Percentiles rank a stretch among this genome's conserved stretches.
phyloP scores from a whole-genome alignment of 768 basidiomycete species.

The Leccinum variicolor region DNA sequence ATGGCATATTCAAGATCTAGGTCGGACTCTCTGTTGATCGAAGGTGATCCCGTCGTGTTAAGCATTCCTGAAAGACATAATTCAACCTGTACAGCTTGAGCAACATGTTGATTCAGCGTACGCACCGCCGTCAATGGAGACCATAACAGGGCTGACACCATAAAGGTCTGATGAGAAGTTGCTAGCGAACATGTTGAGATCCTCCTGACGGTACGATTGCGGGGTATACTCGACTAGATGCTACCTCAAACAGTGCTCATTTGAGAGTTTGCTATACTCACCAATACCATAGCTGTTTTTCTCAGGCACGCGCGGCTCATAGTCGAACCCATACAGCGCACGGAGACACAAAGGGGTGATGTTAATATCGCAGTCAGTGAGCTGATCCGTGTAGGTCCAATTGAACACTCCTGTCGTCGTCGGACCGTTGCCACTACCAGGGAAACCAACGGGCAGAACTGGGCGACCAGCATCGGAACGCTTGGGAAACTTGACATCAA shows the following conservation, averaged over 20 bases:
- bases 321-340: constrained; percentile 51
- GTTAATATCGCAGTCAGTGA: constrained; percentile 33
- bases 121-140: constrained; percentile 44
- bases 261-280: constrained; percentile 12
- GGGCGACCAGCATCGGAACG: constrained; percentile 7
- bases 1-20: constrained; percentile 73
- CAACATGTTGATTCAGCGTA: neutral
- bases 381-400: neutral
- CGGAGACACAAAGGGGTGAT: constrained; percentile 61
- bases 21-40: constrained; percentile 58
- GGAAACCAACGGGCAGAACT: constrained; percentile 8
- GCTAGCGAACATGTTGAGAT: constrained; percentile 43
- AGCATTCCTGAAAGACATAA: constrained; percentile 38
- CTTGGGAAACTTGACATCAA: constrained; percentile 28
- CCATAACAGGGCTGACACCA: constrained; percentile 21
- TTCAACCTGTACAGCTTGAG: neutral
- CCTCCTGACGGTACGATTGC: constrained; percentile 41
- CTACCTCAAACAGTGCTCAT: constrained; percentile 15
- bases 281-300: constrained; percentile 56
- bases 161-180: constrained; percentile 33
- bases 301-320: constrained; percentile 40
- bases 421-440: constrained; percentile 13
- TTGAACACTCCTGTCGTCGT: constrained; percentile 20
- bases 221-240: constrained; percentile 50
- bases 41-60: constrained; percentile 36